These are phyloP conservation scores for Pseudotsuga menziesii DNA, from an alignment of 75 land plant genomes.

Conservation along the genomic window DNA sequence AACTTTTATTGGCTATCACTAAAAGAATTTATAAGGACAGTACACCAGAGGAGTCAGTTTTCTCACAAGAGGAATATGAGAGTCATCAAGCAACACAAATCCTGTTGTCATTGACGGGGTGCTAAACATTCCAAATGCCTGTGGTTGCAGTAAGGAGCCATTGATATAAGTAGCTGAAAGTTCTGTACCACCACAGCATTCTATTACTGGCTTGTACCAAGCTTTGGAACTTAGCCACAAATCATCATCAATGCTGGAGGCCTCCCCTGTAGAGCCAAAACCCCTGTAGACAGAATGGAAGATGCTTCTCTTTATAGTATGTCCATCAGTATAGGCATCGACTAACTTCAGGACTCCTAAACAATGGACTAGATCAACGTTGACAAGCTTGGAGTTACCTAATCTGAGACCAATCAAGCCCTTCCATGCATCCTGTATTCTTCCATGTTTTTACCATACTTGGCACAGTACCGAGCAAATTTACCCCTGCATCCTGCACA, in stretches of 20 bases:
- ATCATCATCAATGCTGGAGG: conserved; percentile 87
- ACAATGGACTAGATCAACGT: not conserved
- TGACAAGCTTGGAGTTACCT: conserved; percentile 33
- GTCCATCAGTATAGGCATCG: not conserved
- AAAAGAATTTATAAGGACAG: not conserved
- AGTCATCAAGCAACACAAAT: conserved; percentile 77
- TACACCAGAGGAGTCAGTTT: not conserved
- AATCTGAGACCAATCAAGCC: conserved; percentile 78
- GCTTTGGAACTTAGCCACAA: conserved; percentile 86
- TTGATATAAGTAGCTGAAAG: conserved; percentile 68
- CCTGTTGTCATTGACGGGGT: conserved; percentile 67
- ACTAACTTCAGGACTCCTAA: not conserved
- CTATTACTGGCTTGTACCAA: conserved; percentile 75
- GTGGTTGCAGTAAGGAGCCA: conserved; percentile 76
- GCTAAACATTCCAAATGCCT: conserved; percentile 86
- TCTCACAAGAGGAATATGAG: conserved; percentile 76
- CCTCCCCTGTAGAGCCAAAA: conserved; percentile 83
- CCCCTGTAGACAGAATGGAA: conserved; percentile 33
- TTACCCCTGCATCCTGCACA: conserved; percentile 80
- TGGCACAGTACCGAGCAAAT: conserved; percentile 86
- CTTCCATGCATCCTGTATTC: conserved; percentile 64
- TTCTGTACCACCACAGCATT: conserved; percentile 96
- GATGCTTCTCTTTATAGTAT: not conserved
- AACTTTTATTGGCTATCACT: not conserved
- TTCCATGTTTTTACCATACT: conserved; percentile 93